Conservation (phyloP, 768 basidiomycete genomes). For the Rickenella mellea region DNA sequence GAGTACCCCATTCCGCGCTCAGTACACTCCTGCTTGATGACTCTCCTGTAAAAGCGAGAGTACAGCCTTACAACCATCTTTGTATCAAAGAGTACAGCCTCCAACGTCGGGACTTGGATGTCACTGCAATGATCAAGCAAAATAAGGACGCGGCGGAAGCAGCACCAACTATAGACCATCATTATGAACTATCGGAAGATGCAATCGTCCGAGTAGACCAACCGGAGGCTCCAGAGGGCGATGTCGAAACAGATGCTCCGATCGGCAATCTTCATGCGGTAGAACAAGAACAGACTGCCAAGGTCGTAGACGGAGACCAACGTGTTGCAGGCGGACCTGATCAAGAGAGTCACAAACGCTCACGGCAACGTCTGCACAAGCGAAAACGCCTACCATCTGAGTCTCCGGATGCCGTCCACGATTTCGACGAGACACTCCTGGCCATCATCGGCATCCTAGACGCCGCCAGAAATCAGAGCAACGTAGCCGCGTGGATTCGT, state of each 20-base stretch:
- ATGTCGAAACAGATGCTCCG: background rate
- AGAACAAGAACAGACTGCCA: background rate
- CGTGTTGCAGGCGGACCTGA: background rate
- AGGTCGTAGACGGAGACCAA: slow-evolving; percentile 1
- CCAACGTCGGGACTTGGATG: slow-evolving; percentile 29
- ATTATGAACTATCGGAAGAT: background rate
- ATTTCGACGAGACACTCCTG: slow-evolving; percentile 44
- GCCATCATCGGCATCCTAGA: slow-evolving; percentile 64
- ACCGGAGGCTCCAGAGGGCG: slow-evolving; percentile 13
- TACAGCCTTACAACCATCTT: slow-evolving; percentile 78
- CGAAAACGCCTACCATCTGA: background rate
- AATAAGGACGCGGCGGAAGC: slow-evolving; percentile 7
- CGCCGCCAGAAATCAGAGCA: slow-evolving; percentile 43
- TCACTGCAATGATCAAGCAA: slow-evolving; percentile 15
- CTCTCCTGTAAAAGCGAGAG: slow-evolving; percentile 41
- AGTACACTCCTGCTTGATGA: slow-evolving; percentile 46
- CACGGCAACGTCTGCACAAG: background rate
- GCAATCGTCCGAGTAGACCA: slow-evolving; percentile 14
- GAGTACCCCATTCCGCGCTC: slow-evolving; percentile 37
- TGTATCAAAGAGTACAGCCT: slow-evolving; percentile 62
- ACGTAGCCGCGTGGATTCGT: slow-evolving; percentile 61
- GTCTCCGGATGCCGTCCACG: background rate
- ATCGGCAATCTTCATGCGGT: background rate
- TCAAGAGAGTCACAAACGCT: slow-evolving; percentile 3
- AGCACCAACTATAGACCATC: slow-evolving; percentile 3